Percentiles rank a stretch among this genome's conserved stretches.
These are phyloP conservation scores for Lachnellula occidentalis DNA, from an alignment of 2,329 filamentous ascomycete species.

Conservation along the genomic window DNA sequence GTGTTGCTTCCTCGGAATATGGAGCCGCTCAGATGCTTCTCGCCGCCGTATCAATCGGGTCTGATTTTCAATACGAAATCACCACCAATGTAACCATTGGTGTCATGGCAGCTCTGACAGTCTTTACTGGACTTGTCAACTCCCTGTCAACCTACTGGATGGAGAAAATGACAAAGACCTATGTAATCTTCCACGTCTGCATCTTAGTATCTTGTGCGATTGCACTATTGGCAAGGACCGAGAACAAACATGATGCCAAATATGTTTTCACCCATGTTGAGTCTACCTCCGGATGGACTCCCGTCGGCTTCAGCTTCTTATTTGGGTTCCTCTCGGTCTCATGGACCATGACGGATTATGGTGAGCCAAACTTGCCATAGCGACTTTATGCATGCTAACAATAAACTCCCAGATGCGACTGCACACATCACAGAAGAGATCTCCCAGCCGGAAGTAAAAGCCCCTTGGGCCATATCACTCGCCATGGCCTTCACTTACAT, in stretches of 20 bases:
- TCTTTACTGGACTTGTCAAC: conserved; percentile 48
- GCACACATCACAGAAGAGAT: conserved; percentile 46
- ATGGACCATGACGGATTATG: conserved; percentile 57
- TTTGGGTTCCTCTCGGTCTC: conserved; percentile 55
- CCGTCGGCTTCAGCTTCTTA: conserved; percentile 50
- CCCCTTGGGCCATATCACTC: conserved; percentile 50
- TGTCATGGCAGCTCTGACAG: conserved; percentile 49
- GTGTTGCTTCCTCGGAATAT: conserved; percentile 52
- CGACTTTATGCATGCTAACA: neutral
- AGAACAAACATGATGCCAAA: conserved; percentile 44
- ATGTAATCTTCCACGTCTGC: conserved; percentile 51
- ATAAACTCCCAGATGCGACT: conserved; percentile 30
- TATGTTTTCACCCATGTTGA: conserved; percentile 53
- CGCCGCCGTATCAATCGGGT: conserved; percentile 47
- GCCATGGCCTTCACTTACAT: conserved; percentile 52
- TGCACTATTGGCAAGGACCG: conserved; percentile 44
- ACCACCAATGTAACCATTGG: conserved; percentile 44
- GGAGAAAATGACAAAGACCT: conserved; percentile 51
- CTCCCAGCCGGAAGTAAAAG: conserved; percentile 43
- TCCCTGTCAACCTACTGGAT: conserved; percentile 52
- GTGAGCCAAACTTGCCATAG: conserved; percentile 21
- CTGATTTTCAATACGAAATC: conserved; percentile 42
- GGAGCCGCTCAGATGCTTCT: conserved; percentile 51
- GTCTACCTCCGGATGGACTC: conserved; percentile 47
- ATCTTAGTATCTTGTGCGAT: conserved; percentile 47